Percentiles rank a stretch among this genome's conserved stretches.
phyloP scores from a whole-genome alignment of 139 green algal genomes.

The Tetradesmus obliquus region DNA sequence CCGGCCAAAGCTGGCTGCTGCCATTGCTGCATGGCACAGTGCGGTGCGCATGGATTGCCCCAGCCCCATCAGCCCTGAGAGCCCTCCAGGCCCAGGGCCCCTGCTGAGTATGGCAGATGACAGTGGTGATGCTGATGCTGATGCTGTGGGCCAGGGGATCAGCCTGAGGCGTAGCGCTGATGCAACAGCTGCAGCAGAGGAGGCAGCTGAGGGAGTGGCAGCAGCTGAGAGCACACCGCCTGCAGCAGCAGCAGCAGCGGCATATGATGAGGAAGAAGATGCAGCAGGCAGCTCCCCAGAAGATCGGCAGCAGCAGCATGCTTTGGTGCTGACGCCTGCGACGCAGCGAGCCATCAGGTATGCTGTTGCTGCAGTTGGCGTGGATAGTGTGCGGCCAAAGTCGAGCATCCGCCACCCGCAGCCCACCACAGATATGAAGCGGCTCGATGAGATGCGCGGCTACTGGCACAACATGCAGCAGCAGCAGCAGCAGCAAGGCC shows the following conservation, averaged over 20 bases:
- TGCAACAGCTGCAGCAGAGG: not conserved
- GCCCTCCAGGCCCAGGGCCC: not conserved
- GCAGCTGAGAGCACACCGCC: not conserved
- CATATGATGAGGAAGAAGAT: not conserved
- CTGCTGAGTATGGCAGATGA: not conserved
- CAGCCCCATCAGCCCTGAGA: not conserved
- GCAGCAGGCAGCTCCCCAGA: not conserved
- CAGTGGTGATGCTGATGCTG: not conserved
- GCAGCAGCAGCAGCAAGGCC: slow-evolving; percentile 11
- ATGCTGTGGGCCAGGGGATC: too few species aligned
- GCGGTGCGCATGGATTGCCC: slow-evolving; percentile 6
- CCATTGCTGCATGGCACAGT: not conserved
- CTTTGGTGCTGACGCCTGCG: not conserved
- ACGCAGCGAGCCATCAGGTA: slow-evolving; percentile 11
- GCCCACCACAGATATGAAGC: slow-evolving; percentile 32
- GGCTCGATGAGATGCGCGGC: not conserved
- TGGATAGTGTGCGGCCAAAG: slow-evolving; percentile 5
- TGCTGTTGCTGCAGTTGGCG: slow-evolving; percentile 7
- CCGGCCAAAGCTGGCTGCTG: not conserved
- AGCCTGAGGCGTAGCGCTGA: not conserved
- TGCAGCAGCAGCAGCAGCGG: not conserved
- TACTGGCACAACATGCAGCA: not conserved
- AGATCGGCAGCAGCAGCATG: not conserved
- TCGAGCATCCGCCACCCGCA: slow-evolving; percentile 33
- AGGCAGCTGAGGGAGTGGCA: not conserved